Base-by-base conservation (phyloP, 352 stramenopile species). In the Phytophthora pistaciae region DNA sequence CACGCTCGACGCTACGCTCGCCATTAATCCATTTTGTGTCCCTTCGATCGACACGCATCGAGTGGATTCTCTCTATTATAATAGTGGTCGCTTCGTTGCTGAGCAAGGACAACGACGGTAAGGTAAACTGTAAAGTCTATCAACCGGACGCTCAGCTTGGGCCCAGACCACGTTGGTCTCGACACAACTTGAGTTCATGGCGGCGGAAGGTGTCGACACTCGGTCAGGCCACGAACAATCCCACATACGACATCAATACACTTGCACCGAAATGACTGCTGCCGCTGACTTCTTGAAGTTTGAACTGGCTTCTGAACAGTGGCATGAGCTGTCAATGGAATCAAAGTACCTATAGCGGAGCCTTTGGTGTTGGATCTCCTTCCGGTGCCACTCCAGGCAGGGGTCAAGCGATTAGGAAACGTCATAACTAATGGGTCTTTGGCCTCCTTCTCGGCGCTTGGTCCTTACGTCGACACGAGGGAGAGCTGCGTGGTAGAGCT, bases 311-410 rank as follows among this genome's bases (percentile, higher is more conserved):
- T 29, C 31, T 70, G 9, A 60, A 48, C 1, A 64, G 66, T 73
- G 4, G 40, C 36, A 73, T 14, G 36, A 18, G 16, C 3, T 66
- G 48, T 60, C 44, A 64, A 54, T 29, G 25, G 3, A 10, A 36
- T 59, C 61, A 61, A 67, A 42, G 5, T 10, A 27, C n/a, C n/a
- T n/a, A 20, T 13, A 9, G 25, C 57, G 38, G 65, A 67, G 40
- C 52, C 56, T 62, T 74, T 61, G 62, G 52, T 72, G 63, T 71
- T 64, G 57, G 63, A 68, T 72, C 16, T 18, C 36, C 36, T 75
- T 58, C 56, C 56, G n/a, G 13, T 25, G 57, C 48, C 3, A 38
- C 13, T 5, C 49, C 50, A 20, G 3, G 31, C 31, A 36, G 31
- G 29, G 27, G 1, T 25, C 55, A 42, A 54, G 58, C 23, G 20